Evolutionary conservation across 2,329 filamentous ascomycete genomes (phyloP).

Genomic region (Paecilomyces sp.): DNA sequence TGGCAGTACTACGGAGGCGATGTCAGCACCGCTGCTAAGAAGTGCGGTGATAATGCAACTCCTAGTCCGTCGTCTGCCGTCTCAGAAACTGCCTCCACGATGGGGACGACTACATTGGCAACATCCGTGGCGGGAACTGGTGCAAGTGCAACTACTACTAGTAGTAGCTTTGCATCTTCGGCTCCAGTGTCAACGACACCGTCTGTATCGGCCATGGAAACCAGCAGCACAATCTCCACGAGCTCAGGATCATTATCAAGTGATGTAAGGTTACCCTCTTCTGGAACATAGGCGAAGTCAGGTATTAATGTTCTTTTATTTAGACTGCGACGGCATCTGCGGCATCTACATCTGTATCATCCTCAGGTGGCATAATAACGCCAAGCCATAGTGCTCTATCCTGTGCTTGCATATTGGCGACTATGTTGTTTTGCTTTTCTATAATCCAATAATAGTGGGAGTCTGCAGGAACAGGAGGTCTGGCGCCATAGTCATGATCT

Average conservation of each 20-base stretch:
- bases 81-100: background rate
- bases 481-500: background rate
- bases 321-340: background rate
- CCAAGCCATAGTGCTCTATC: background rate
- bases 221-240: background rate
- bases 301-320: background rate
- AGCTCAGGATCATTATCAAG: background rate
- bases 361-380: background rate
- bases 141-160: background rate
- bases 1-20: slow-evolving; percentile 38
- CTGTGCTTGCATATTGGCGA: background rate
- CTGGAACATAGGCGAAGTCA: background rate
- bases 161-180: background rate
- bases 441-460: background rate
- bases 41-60: slow-evolving; percentile 19
- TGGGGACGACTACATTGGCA: background rate
- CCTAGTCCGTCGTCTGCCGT: slow-evolving; percentile 2
- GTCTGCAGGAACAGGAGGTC: too few relatives aligned
- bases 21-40: slow-evolving; percentile 30
- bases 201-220: background rate
- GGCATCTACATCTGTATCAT: background rate
- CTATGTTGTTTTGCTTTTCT: background rate
- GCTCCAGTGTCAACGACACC: too few relatives aligned
- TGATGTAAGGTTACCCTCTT: background rate
- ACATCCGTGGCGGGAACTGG: background rate